Percentiles rank a stretch among this genome's conserved stretches.
Evolutionary conservation across 2,329 filamentous ascomycete genomes (phyloP).

Genomic region (Claviceps sp.): DNA sequence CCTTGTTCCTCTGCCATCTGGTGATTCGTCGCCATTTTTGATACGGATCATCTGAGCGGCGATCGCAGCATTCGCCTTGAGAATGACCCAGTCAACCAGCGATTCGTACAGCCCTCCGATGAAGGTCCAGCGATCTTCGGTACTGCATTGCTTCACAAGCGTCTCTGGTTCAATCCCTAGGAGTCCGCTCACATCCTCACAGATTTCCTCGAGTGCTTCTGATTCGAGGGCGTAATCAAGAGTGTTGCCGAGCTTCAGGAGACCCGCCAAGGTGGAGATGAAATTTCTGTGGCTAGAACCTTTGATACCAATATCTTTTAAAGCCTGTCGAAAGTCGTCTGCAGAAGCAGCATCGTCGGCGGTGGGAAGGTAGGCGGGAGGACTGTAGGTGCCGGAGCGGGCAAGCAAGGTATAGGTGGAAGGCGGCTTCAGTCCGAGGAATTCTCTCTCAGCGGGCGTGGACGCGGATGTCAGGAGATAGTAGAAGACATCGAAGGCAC

Average conservation of each 20-base stretch:
- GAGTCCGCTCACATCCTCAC: constrained; percentile 78
- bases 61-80: constrained; percentile 79
- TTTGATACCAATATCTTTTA: constrained; percentile 91
- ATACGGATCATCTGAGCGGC: constrained; percentile 56
- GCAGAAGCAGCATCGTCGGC: constrained; percentile 86
- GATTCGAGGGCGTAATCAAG: constrained; percentile 73
- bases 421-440: constrained; percentile 64
- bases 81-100: constrained; percentile 86
- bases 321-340: constrained; percentile 76
- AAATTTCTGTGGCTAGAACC: constrained; percentile 69
- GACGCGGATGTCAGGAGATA: constrained; percentile 89
- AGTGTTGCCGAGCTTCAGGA: constrained; percentile 86
- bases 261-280: constrained; percentile 70
- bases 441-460: constrained; percentile 77
- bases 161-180: constrained; percentile 79
- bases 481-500: constrained; percentile 96
- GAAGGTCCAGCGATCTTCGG: constrained; percentile 69
- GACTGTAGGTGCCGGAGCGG: constrained; percentile 71
- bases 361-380: constrained; percentile 79
- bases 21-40: constrained; percentile 52
- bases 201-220: constrained; percentile 72
- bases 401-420: constrained; percentile 68
- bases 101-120: constrained; percentile 86
- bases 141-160: constrained; percentile 64
- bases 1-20: constrained; percentile 45